Percentiles rank a stretch among this genome's conserved stretches.
phyloP scores from a whole-genome alignment of 768 basidiomycete species.

The Phylloporus rhodoxanthus region DNA sequence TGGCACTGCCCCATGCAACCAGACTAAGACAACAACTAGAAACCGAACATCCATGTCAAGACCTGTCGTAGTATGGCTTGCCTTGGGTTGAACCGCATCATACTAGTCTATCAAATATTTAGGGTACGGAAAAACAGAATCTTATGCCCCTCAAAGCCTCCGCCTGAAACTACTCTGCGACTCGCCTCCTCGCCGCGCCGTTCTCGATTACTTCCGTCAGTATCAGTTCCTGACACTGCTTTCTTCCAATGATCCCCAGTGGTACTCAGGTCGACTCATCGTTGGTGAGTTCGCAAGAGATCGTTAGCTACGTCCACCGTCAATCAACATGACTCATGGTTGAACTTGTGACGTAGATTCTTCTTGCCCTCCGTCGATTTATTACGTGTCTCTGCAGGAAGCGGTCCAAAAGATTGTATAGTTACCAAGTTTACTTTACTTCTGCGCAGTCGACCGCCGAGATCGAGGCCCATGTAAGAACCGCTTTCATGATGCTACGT shows the following conservation, averaged over 20 bases:
- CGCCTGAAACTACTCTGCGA: slow-evolving; percentile 51
- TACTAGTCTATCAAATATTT: too few relatives aligned
- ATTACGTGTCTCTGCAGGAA: slow-evolving; percentile 46
- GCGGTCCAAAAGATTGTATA: slow-evolving; percentile 44
- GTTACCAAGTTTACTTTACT: slow-evolving; percentile 67
- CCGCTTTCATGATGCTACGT: neutral
- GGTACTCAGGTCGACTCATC: slow-evolving; percentile 49
- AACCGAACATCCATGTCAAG: too few relatives aligned
- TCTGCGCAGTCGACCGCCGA: slow-evolving; percentile 44
- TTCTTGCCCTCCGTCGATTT: slow-evolving; percentile 53
- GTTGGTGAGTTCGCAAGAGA: slow-evolving; percentile 65
- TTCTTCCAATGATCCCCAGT: slow-evolving; percentile 1
- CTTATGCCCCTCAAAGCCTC: too few relatives aligned
- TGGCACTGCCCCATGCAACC: slow-evolving; percentile 8
- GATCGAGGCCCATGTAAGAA: slow-evolving; percentile 52
- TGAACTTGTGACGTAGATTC: slow-evolving; percentile 38
- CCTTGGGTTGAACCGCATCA: too few relatives aligned
- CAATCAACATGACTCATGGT: neutral
- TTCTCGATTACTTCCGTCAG: slow-evolving; percentile 58
- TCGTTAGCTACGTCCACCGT: slow-evolving; percentile 43
- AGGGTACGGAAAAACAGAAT: too few relatives aligned
- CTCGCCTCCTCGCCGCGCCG: slow-evolving; percentile 65
- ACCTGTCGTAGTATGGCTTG: too few relatives aligned
- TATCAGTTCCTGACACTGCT: slow-evolving; percentile 1
- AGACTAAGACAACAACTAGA: neutral